These are phyloP conservation scores for Cladosporium phlei DNA, from an alignment of 2,329 filamentous ascomycete species.

Conservation along the genomic window DNA sequence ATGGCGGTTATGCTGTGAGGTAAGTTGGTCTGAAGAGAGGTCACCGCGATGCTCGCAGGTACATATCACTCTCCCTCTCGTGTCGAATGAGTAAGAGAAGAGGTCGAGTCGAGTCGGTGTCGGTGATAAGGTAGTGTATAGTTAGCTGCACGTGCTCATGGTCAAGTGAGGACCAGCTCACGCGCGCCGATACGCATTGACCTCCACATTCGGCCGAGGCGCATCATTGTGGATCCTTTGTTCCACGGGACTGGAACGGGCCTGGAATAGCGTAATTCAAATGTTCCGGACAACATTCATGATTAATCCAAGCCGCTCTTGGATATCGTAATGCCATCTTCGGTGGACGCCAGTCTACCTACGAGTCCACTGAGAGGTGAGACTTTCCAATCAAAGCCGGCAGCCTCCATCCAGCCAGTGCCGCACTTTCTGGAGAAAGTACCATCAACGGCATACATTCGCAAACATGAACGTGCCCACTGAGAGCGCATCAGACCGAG, in stretches of 20 bases:
- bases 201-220: conserved; percentile 8
- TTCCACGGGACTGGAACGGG: not conserved
- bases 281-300: too few relatives aligned
- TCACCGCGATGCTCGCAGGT: not conserved
- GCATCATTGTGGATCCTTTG: not conserved
- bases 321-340: too few relatives aligned
- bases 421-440: too few relatives aligned
- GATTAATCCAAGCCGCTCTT: too few relatives aligned
- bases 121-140: not conserved
- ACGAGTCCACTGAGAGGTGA: too few relatives aligned
- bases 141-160: conserved; percentile 2
- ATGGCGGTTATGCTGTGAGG: conserved; percentile 4
- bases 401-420: too few relatives aligned
- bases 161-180: conserved; percentile 12
- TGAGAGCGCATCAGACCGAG: conserved; percentile 2
- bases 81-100: not conserved
- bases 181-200: conserved; percentile 10
- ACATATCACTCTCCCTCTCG: conserved; percentile 5
- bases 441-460: too few relatives aligned
- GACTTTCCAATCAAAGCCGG: too few relatives aligned
- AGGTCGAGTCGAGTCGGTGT: not conserved
- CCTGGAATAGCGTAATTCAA: too few relatives aligned
- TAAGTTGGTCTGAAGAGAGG: not conserved
- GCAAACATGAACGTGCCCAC: not conserved
- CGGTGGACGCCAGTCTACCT: too few relatives aligned